Conservation (phyloP, 2,329 filamentous ascomycete species). For the Emydomyces testavorans region DNA sequence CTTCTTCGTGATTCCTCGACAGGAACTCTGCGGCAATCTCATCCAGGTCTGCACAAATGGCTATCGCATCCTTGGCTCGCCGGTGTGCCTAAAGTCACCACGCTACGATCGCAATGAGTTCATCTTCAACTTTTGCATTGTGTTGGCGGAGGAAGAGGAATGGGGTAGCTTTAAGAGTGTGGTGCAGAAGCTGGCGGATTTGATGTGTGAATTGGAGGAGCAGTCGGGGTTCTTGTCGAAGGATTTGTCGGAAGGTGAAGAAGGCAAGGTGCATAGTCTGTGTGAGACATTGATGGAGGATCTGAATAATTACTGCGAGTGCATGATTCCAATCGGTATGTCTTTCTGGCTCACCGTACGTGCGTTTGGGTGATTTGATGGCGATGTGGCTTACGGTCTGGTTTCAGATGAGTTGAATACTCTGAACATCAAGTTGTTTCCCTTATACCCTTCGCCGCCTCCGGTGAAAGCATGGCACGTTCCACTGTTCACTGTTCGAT, state of each 20-base stretch:
- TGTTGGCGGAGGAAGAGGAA: slow-evolving; percentile 59
- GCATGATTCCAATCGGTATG: slow-evolving; percentile 90
- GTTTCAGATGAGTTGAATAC: slow-evolving; percentile 74
- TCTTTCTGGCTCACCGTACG: slow-evolving; percentile 17
- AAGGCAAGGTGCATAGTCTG: slow-evolving; percentile 50
- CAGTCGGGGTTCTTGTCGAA: slow-evolving; percentile 65
- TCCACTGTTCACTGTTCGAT: slow-evolving; percentile 57
- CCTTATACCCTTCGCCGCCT: slow-evolving; percentile 63
- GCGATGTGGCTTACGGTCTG: slow-evolving; percentile 11
- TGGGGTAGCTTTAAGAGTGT: slow-evolving; percentile 73
- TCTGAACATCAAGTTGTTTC: slow-evolving; percentile 92
- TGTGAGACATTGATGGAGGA: slow-evolving; percentile 87
- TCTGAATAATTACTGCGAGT: slow-evolving; percentile 92
- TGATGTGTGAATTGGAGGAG: slow-evolving; percentile 83
- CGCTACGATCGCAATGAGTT: slow-evolving; percentile 89
- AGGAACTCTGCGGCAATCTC: slow-evolving; percentile 88
- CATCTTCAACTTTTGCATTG: slow-evolving; percentile 94
- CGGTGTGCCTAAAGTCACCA: slow-evolving; percentile 71
- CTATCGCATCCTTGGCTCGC: slow-evolving; percentile 74
- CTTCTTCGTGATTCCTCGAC: slow-evolving; percentile 86
- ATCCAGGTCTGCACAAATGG: slow-evolving; percentile 60
- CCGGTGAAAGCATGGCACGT: slow-evolving; percentile 81
- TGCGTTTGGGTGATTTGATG: neutral
- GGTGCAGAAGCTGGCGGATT: slow-evolving; percentile 69
- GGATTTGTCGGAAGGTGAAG: slow-evolving; percentile 35